Evolutionary conservation across 2,329 filamentous ascomycete species (phyloP).

Genomic region (Alternaria brassicicola): DNA sequence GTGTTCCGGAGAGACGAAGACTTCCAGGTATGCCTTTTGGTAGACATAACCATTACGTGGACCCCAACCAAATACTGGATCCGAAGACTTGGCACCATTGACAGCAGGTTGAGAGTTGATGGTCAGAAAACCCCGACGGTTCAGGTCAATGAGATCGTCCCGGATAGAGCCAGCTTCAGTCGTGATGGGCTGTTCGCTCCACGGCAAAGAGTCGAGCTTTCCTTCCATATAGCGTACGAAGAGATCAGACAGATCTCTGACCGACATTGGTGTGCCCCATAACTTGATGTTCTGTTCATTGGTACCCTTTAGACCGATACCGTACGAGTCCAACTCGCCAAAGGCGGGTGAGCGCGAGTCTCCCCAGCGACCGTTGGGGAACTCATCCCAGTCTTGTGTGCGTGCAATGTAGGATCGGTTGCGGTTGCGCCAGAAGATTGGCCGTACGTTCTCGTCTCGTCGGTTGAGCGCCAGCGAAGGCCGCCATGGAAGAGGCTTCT

Average conservation of each 20-base stretch:
- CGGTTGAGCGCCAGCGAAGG: conserved; percentile 89
- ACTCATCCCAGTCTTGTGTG: conserved; percentile 98
- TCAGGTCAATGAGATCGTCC: conserved; percentile 77
- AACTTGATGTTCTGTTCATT: conserved; percentile 96
- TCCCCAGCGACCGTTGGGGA: conserved; percentile 98
- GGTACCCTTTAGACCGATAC: conserved; percentile 89
- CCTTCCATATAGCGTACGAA: conserved; percentile 87
- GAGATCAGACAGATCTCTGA: conserved; percentile 80
- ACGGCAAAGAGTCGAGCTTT: conserved; percentile 81
- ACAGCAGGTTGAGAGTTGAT: conserved; percentile 98
- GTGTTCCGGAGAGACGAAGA: conserved; percentile 81
- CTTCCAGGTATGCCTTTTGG: conserved; percentile 95
- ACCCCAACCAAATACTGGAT: conserved; percentile 91
- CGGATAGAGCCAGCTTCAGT: conserved; percentile 81
- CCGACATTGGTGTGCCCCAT: conserved; percentile 83
- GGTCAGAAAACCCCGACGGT: conserved; percentile 84
- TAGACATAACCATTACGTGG: conserved; percentile 96
- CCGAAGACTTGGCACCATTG: conserved; percentile 84
- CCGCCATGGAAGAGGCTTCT: conserved; percentile 94
- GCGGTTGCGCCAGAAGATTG: conserved; percentile 98
- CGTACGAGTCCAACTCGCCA: conserved; percentile 92
- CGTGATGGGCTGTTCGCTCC: conserved; percentile 90
- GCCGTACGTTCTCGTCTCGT: conserved; percentile 91
- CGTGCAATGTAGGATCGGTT: conserved; percentile 94
- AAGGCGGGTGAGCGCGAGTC: conserved; percentile 96